Conservation (phyloP, 352 stramenopile species). For the Globisporangium camurandrum region DNA sequence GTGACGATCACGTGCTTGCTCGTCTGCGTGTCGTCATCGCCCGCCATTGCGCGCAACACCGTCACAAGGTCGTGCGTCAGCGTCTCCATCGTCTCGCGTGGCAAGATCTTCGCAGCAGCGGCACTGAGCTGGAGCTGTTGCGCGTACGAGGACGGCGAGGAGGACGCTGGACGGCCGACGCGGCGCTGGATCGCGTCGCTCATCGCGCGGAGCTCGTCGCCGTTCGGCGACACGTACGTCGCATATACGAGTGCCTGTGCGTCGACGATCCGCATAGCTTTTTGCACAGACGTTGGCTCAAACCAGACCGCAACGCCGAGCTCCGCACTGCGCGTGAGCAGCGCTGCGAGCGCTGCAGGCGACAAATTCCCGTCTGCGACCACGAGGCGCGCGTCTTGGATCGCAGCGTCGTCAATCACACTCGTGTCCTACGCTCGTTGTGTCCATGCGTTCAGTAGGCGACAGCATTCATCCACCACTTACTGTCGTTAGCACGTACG, state of each 20-base stretch:
- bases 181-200: conserved; percentile 42
- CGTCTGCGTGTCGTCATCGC: conserved; percentile 27
- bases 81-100: conserved; percentile 33
- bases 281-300: conserved; percentile 82
- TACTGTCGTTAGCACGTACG: conserved; percentile 19
- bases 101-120: conserved; percentile 29
- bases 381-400: conserved; percentile 45
- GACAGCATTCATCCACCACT: neutral
- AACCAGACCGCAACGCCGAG: conserved; percentile 60
- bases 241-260: conserved; percentile 34
- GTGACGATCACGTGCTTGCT: conserved; percentile 71
- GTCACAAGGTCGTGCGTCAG: conserved; percentile 69
- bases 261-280: conserved; percentile 58
- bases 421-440: conserved; percentile 26
- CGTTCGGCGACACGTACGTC: conserved; percentile 74
- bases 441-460: neutral
- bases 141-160: no score
- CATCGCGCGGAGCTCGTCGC: conserved; percentile 66
- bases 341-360: conserved; percentile 24
- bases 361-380: conserved; percentile 78
- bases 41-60: conserved; percentile 57
- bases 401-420: conserved; percentile 31
- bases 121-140: conserved; percentile 48
- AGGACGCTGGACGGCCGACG: conserved; percentile 12
- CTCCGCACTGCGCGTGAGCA: conserved; percentile 37